Evolutionary conservation across 768 basidiomycete species (phyloP).

Genomic region (Amylocystis lapponica): DNA sequence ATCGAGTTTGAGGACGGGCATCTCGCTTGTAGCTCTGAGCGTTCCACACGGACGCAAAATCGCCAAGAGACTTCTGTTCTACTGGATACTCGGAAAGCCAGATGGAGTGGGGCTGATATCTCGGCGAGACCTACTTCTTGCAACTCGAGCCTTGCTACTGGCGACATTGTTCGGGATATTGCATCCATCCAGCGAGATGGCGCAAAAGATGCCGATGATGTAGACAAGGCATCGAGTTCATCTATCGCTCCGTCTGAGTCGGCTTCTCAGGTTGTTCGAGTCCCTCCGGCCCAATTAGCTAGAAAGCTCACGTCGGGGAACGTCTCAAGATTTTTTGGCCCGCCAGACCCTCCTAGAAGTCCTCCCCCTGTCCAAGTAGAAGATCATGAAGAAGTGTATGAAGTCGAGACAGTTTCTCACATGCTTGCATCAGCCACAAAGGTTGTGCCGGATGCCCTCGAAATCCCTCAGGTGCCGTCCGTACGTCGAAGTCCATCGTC

Average conservation of each 20-base stretch:
- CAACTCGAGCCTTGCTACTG: too few species aligned
- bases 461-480: too few species aligned
- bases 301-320: neutral
- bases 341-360: neutral
- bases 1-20: slow-evolving; percentile 37
- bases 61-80: slow-evolving; percentile 27
- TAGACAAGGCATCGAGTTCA: neutral
- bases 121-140: too few species aligned
- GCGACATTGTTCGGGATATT: neutral
- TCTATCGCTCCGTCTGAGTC: slow-evolving; percentile 49
- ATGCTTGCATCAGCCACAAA: too few species aligned
- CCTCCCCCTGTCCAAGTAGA: neutral
- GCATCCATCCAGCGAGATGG: neutral
- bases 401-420: too few species aligned
- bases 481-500: too few species aligned
- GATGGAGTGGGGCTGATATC: slow-evolving; percentile 19
- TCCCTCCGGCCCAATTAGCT: neutral
- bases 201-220: neutral
- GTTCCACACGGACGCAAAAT: neutral
- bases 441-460: too few species aligned
- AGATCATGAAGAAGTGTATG: too few species aligned
- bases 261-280: slow-evolving; percentile 39
- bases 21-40: slow-evolving; percentile 12
- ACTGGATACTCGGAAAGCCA: slow-evolving; percentile 28
- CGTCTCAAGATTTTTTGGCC: slow-evolving; percentile 9